Evolutionary conservation across 352 stramenopile genomes (phyloP), one percentile per base, ranked within the genome.

Genomic region (Achlya hypogyna): DNA sequence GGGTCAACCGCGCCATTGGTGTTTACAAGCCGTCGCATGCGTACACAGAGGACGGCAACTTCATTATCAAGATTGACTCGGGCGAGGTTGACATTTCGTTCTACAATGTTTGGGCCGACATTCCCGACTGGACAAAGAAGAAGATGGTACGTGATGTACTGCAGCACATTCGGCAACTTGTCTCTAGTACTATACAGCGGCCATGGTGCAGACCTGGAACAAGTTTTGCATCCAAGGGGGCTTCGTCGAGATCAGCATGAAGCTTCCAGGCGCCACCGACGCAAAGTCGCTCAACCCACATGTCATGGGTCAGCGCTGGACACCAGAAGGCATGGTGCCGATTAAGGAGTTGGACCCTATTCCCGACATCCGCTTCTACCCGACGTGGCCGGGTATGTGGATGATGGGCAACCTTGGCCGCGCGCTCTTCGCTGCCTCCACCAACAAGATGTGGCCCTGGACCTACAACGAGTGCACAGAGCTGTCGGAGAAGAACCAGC

Each of bases 181-280:
- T 77, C n/a, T 34, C 29, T 84, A 91, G 73, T 81, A 79, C 59
- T 89, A 84, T 58, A 71, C 75, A 20, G 84, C 84, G 38, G 93
- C 85, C 1, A 97, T 98, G 89, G 38, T 98, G 5, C 91, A 96
- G 71, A 77, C 71, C 31, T 98, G 93, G 93, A 93, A 98, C 79
- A 98, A 98, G 75, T 98, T 98, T 68, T 98, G 90, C 73, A 97
- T 97, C 71, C 94, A 93, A 45, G 91, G 93, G 42, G 93, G 90
- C 14, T 96, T 97, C 71, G 66, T 98, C 9, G 92, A 98, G 74
- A 83, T 98, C 32, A 78, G 86, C 31, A 84, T 91, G 1, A 87
- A 96, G 65, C 77, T 98, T 10, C 95, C 95, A 0, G 93, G 84
- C 6, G 83, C 92, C 20, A 63, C 86, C 4, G 74, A 78, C 38